These are phyloP conservation scores for Golubevia sp. DNA, from an alignment of 1,284 basidiomycete genomes.

Conservation along the genomic window DNA sequence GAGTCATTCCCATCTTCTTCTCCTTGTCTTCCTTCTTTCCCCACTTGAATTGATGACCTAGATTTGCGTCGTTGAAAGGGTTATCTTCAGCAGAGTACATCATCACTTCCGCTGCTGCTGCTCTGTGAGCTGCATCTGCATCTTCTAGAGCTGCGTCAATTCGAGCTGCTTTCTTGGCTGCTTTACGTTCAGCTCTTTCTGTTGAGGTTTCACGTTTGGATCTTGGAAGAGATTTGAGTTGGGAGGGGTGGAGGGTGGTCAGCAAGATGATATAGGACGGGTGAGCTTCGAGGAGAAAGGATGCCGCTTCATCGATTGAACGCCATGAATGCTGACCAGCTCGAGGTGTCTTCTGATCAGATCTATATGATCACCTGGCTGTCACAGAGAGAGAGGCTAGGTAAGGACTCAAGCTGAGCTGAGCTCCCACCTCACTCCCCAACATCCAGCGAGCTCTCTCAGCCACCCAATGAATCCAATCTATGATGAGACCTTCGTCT, in stretches of 20 bases:
- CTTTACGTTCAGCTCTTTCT: slow-evolving; percentile 33
- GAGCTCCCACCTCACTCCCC: no score
- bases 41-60: slow-evolving; percentile 50
- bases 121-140: slow-evolving; percentile 22
- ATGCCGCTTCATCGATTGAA: no score
- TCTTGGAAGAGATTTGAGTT: background rate
- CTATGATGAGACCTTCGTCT: no score
- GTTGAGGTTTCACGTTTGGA: slow-evolving; percentile 32
- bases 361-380: no score
- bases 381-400: no score
- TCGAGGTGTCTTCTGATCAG: no score
- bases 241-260: background rate
- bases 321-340: no score
- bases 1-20: slow-evolving; percentile 39
- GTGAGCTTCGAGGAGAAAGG: no score
- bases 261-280: background rate
- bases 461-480: no score
- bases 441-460: no score
- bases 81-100: slow-evolving; percentile 48
- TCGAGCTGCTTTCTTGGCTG: slow-evolving; percentile 19
- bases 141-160: slow-evolving; percentile 9
- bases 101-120: slow-evolving; percentile 39
- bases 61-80: slow-evolving; percentile 44
- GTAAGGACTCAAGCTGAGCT: no score
- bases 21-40: slow-evolving; percentile 55